Evolutionary conservation across 2,329 filamentous ascomycete genomes (phyloP).

Genomic region (Pseudogymnoascus sp.): DNA sequence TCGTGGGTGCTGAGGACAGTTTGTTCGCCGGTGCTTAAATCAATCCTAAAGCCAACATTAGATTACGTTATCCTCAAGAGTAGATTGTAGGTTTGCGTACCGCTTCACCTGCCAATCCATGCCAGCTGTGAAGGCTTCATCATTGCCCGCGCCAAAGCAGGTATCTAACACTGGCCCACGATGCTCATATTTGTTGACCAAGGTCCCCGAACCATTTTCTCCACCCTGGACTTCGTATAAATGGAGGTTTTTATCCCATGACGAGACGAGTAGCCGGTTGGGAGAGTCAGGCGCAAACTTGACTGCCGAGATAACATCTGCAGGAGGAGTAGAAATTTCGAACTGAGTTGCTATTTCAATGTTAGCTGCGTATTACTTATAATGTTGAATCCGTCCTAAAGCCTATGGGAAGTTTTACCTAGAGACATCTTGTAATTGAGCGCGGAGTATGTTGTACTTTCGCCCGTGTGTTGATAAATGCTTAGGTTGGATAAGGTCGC

Average conservation of each 20-base stretch:
- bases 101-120: constrained; percentile 80
- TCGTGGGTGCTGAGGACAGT: constrained; percentile 71
- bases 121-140: constrained; percentile 78
- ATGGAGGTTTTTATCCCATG: constrained; percentile 90
- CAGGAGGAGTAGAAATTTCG: constrained; percentile 73
- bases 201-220: constrained; percentile 48
- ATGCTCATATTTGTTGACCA: constrained; percentile 70
- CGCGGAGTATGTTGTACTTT: neutral
- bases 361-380: constrained; percentile 4
- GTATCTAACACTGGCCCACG: constrained; percentile 82
- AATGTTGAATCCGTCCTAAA: neutral
- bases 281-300: constrained; percentile 75
- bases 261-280: constrained; percentile 75
- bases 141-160: constrained; percentile 77
- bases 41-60: constrained; percentile 42
- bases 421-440: constrained; percentile 1
- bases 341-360: constrained; percentile 59
- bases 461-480: neutral
- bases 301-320: constrained; percentile 79
- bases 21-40: constrained; percentile 65
- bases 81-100: constrained; percentile 34
- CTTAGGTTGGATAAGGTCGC: constrained; percentile 8
- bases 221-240: constrained; percentile 66
- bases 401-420: neutral
- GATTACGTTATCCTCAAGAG: neutral